phyloP scores from a whole-genome alignment of 352 stramenopile genomes.

The Globisporangium spiculum region DNA sequence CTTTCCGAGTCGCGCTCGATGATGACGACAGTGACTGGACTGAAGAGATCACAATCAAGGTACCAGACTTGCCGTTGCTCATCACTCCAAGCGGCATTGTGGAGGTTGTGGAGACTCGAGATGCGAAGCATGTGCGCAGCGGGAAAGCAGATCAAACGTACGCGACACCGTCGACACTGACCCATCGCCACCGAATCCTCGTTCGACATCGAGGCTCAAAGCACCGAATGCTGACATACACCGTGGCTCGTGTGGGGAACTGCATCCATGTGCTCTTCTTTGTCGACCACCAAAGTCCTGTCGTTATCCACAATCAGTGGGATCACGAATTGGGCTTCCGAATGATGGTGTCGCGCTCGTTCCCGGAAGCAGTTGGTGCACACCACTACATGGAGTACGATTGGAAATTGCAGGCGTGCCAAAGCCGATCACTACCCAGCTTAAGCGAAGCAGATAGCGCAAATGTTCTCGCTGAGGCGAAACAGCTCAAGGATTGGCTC shows the following conservation, averaged over 20 bases:
- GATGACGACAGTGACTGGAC: constrained; percentile 44
- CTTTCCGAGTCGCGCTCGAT: constrained; percentile 34
- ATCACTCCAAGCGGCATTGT: constrained; percentile 29
- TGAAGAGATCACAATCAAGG: constrained; percentile 40
- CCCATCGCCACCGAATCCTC: constrained; percentile 49
- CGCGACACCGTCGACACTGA: constrained; percentile 40
- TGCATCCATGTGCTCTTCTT: constrained; percentile 69
- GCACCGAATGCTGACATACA: constrained; percentile 75
- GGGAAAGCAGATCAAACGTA: constrained; percentile 29
- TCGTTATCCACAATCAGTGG: constrained; percentile 72
- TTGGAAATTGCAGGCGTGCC: constrained; percentile 44
- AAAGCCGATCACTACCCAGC: constrained; percentile 3
- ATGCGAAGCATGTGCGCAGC: constrained; percentile 15
- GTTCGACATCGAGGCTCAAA: constrained; percentile 43
- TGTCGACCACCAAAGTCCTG: constrained; percentile 57
- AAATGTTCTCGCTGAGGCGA: neutral
- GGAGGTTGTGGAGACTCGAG: constrained; percentile 19
- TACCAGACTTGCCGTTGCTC: constrained; percentile 38
- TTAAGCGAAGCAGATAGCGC: neutral
- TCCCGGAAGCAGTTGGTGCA: constrained; percentile 50
- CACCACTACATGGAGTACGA: constrained; percentile 75
- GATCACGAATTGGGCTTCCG: constrained; percentile 44
- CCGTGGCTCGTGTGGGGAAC: constrained; percentile 41
- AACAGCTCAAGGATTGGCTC: constrained; percentile 35
- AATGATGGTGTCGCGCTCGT: constrained; percentile 38